Percentiles rank a stretch among this genome's conserved stretches.
phyloP scores from a whole-genome alignment of 352 stramenopile genomes.

The Phytopythium mirpurense region DNA sequence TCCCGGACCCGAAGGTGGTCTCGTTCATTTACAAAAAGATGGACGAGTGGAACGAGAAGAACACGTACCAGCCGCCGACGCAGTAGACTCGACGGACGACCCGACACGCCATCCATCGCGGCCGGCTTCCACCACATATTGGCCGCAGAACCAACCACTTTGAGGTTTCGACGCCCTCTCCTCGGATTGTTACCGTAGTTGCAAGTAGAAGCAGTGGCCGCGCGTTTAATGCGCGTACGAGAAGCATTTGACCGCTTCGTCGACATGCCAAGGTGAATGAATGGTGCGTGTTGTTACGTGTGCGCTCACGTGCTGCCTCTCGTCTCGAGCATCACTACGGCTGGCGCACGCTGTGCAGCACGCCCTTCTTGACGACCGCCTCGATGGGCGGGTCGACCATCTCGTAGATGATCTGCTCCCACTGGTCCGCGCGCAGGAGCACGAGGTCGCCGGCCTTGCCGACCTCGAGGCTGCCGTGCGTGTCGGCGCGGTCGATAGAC shows the following conservation, averaged over 20 bases:
- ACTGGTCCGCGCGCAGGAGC: constrained; percentile 60
- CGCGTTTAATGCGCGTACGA: too few relatives aligned
- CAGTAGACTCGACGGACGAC: constrained; percentile 3
- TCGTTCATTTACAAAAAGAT: constrained; percentile 87
- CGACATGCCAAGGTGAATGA: too few relatives aligned
- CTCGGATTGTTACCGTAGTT: too few relatives aligned
- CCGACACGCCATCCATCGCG: too few relatives aligned
- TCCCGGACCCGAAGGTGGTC: constrained; percentile 76
- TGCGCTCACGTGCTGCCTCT: constrained; percentile 1
- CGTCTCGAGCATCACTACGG: too few relatives aligned
- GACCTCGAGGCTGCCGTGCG: constrained; percentile 73
- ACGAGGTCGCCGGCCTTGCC: constrained; percentile 73
- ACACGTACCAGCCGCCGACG: constrained; percentile 81
- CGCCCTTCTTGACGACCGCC: constrained; percentile 72
- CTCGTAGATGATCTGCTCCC: constrained; percentile 85
- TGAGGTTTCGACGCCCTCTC: too few relatives aligned
- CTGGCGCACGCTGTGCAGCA: constrained; percentile 19
- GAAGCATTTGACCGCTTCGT: too few relatives aligned
- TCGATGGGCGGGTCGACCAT: constrained; percentile 77
- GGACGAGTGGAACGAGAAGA: constrained; percentile 88
- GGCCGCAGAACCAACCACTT: too few relatives aligned
- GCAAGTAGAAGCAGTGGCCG: too few relatives aligned
- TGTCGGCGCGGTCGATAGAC: constrained; percentile 69
- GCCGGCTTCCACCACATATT: too few relatives aligned
- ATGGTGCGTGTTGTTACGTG: too few relatives aligned